Percentiles rank a stretch among this genome's conserved stretches.
phyloP scores from a whole-genome alignment of 768 basidiomycete species.

The Tricholoma bakamatsutake region DNA sequence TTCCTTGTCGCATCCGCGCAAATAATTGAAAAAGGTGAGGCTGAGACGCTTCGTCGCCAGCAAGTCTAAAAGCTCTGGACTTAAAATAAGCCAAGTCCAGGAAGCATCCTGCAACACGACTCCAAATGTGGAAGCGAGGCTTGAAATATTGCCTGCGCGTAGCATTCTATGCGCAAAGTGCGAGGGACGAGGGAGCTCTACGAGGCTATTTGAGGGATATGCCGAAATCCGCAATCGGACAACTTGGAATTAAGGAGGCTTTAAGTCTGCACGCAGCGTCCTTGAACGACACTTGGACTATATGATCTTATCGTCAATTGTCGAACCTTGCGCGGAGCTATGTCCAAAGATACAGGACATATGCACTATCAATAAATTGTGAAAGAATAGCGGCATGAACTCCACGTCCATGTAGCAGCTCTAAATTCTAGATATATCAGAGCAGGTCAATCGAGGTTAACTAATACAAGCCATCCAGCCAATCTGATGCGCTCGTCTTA shows the following conservation, averaged over 20 bases:
- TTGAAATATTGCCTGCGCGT: not conserved
- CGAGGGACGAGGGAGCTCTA: not conserved
- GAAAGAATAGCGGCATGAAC: not conserved
- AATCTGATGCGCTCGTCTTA: slow-evolving; percentile 23
- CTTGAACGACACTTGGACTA: not conserved
- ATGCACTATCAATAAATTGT: not conserved
- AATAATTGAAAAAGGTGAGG: not conserved
- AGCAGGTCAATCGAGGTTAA: slow-evolving; percentile 2
- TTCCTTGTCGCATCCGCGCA: not conserved
- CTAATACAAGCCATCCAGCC: slow-evolving; percentile 39
- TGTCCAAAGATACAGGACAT: not conserved
- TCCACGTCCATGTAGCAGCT: not conserved
- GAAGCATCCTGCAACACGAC: not conserved
- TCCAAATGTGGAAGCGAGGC: not conserved
- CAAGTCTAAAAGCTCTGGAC: not conserved
- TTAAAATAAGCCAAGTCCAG: not conserved
- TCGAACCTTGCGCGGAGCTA: not conserved
- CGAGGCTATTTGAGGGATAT: not conserved
- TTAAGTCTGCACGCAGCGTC: not conserved
- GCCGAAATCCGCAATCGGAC: not conserved
- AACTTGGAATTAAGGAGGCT: not conserved
- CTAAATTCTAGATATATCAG: slow-evolving; percentile 1
- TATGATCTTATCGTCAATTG: not conserved
- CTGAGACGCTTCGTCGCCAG: not conserved
- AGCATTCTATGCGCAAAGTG: not conserved